Percentiles rank a stretch among this genome's conserved stretches.
These are phyloP conservation scores for Thraustotheca clavata DNA, from an alignment of 352 stramenopile species.

Conservation along the genomic window DNA sequence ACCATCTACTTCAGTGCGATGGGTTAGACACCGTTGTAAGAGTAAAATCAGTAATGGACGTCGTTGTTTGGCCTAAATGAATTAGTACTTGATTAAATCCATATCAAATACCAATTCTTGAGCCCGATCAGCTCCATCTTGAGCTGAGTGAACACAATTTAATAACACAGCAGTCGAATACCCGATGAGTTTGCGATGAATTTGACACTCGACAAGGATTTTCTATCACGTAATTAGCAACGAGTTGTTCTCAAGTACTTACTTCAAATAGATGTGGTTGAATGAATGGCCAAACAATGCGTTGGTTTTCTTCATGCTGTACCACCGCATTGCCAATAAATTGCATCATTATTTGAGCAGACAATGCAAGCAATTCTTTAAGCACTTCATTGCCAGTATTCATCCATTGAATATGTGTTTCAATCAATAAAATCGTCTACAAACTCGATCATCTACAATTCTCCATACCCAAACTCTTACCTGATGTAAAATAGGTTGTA, in stretches of 20 bases:
- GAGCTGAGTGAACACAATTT: slow-evolving; percentile 53
- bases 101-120: slow-evolving; percentile 39
- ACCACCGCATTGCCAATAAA: slow-evolving; percentile 65
- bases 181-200: slow-evolving; percentile 64
- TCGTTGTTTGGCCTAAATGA: not conserved
- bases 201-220: slow-evolving; percentile 71
- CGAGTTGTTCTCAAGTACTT: not conserved
- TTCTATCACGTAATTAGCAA: slow-evolving; percentile 35
- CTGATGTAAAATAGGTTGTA: slow-evolving; percentile 23
- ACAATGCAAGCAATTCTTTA: slow-evolving; percentile 40
- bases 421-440: slow-evolving; percentile 38
- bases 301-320: slow-evolving; percentile 37
- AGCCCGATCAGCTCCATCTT: slow-evolving; percentile 24
- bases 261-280: slow-evolving; percentile 68
- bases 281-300: slow-evolving; percentile 44
- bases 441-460: too few species aligned
- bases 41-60: slow-evolving; percentile 39
- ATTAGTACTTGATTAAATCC: not conserved
- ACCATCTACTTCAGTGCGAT: slow-evolving; percentile 20
- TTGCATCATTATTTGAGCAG: slow-evolving; percentile 58
- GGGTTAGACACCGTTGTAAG: slow-evolving; percentile 60
- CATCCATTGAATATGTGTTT: slow-evolving; percentile 38
- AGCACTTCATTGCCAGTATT: slow-evolving; percentile 52
- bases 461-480: too few species aligned
- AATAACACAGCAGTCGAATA: slow-evolving; percentile 52